These are phyloP conservation scores for Didymella pomorum DNA, from an alignment of 2,329 filamentous ascomycete species.

Conservation along the genomic window DNA sequence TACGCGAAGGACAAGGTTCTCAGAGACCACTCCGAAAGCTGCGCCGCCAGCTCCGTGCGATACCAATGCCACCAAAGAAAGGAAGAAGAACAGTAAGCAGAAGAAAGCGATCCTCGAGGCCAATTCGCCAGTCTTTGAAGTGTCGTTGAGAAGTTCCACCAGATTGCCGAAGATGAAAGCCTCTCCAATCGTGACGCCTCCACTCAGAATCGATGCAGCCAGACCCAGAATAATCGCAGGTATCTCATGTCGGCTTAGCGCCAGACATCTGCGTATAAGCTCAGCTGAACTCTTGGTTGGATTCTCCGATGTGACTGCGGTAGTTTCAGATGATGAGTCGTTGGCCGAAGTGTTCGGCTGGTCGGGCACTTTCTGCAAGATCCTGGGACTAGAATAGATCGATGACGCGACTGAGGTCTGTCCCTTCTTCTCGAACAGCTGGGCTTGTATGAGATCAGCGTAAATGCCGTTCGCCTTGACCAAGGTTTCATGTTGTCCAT, in stretches of 20 bases:
- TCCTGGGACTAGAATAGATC: constrained; percentile 27
- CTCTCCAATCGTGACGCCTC: constrained; percentile 65
- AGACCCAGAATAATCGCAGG: constrained; percentile 54
- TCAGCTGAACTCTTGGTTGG: constrained; percentile 26
- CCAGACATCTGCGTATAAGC: constrained; percentile 37
- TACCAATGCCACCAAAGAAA: constrained; percentile 60
- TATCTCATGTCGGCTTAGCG: constrained; percentile 49
- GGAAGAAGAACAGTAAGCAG: constrained; percentile 61
- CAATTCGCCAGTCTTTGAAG: constrained; percentile 26
- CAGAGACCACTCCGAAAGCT: constrained; percentile 59
- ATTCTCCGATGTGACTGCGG: not conserved
- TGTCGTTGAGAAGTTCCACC: constrained; percentile 43
- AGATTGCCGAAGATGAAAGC: constrained; percentile 42
- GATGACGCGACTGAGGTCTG: constrained; percentile 34
- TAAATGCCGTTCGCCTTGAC: constrained; percentile 42
- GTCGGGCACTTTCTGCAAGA: constrained; percentile 25
- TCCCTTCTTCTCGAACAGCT: constrained; percentile 46
- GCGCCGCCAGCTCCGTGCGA: constrained; percentile 56
- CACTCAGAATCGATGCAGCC: constrained; percentile 56
- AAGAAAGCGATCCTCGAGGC: constrained; percentile 52
- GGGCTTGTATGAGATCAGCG: constrained; percentile 44
- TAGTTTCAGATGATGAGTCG: constrained; percentile 1
- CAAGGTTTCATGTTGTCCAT: constrained; percentile 44
- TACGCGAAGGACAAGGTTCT: constrained; percentile 55
- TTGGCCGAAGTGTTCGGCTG: constrained; percentile 2